Base-by-base conservation (phyloP, 2,329 filamentous ascomycete species). In the Colletotrichum aenigma region DNA sequence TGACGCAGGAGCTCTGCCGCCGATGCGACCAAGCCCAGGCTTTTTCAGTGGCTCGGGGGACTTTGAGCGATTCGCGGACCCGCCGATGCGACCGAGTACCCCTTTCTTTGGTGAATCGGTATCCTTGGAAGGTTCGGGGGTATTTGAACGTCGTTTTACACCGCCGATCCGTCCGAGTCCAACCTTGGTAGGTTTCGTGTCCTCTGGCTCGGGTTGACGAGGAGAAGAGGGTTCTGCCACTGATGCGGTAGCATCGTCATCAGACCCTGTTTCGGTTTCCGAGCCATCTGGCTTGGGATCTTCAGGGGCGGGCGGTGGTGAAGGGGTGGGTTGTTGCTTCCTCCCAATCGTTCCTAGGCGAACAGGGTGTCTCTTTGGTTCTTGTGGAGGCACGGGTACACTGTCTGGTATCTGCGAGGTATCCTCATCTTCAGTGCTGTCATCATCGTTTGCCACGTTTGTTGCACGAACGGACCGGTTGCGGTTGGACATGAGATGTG, bases 241-340 rank as follows among this genome's bases (percentile, higher is more conserved):
- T 26, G 70, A 64, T 26, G 64, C 48, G 5, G 62, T 28, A 18
- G 64, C 68, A 32, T 83, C 81, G 34, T 83, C 83, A 2, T 85
- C 85, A n/a, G 81, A 80, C 28, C 87, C 86, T 10, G 87, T 88
- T 16, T 85, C 87, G n/a, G 87, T 88, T 58, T 88, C 86, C 9
- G 83, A 84, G 26, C 82, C 84, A 21, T 82, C 79, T 26, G 69
- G 71, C 8, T 38, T 38, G 5, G 30, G 43, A 12, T 69, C 71
- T 43, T 75, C 74, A 21, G 79, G 76, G 28, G 81, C 76, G 30
- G 77, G 76, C 12, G 79, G 81, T 60, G 55, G 80, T 80, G 52
- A 62, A 21, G 70, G 76, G 8, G 79, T 73, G 30, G 81, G 73
- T 15, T 83, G 78, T 30, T 81, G 77, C 66, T 81, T 82, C 72